phyloP scores from a whole-genome alignment of 2,329 filamentous ascomycete genomes.

The Colletotrichum navitas region DNA sequence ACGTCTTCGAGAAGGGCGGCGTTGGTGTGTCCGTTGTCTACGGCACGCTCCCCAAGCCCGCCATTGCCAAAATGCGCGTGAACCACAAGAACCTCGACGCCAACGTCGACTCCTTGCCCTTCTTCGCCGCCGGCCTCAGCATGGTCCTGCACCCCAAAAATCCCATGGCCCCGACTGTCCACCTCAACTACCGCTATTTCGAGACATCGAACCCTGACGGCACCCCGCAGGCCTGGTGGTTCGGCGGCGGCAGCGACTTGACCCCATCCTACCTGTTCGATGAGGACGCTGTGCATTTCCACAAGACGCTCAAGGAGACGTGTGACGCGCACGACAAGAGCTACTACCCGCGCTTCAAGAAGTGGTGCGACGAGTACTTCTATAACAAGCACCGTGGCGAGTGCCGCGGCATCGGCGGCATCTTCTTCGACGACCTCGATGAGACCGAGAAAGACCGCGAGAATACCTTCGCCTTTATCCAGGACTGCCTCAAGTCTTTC shows the following conservation, averaged over 20 bases:
- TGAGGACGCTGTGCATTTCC: constrained; percentile 97
- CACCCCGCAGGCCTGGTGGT: constrained; percentile 93
- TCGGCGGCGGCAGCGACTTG: constrained; percentile 93
- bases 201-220: constrained; percentile 91
- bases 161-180: constrained; percentile 96
- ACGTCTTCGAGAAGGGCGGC: constrained; percentile 97
- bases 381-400: constrained; percentile 92
- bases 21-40: constrained; percentile 97
- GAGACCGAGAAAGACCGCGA: constrained; percentile 88
- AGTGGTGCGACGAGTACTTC: constrained; percentile 99
- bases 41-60: constrained; percentile 86
- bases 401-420: constrained; percentile 89
- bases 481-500: constrained; percentile 88
- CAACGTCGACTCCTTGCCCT: constrained; percentile 84
- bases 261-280: constrained; percentile 96
- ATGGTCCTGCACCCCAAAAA: constrained; percentile 94
- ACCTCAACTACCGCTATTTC: constrained; percentile 98
- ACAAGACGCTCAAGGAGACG: constrained; percentile 89
- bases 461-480: constrained; percentile 89
- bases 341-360: constrained; percentile 96
- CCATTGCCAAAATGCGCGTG: constrained; percentile 91
- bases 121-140: constrained; percentile 94
- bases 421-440: constrained; percentile 99
- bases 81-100: constrained; percentile 92
- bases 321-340: constrained; percentile 93